Evolutionary conservation across 371 early-diverging fungal genomes (phyloP).

Genomic region (Haplosporangium sp.): DNA sequence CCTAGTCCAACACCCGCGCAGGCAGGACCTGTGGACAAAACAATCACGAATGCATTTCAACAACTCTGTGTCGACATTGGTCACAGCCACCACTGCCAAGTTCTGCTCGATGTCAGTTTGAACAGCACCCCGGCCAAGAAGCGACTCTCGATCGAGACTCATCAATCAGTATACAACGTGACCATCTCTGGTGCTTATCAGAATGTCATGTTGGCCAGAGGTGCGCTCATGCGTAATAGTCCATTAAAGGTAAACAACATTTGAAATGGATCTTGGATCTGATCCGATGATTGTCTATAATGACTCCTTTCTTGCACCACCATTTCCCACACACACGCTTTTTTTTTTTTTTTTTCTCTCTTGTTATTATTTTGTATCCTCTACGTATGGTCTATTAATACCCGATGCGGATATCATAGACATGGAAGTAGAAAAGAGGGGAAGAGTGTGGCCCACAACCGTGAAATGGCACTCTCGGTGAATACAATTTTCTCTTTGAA

Average conservation of each 20-base stretch:
- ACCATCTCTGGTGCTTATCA: constrained; percentile 55
- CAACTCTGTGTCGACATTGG: constrained; percentile 38
- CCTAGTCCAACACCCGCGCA: constrained; percentile 46
- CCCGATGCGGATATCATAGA: too few relatives aligned
- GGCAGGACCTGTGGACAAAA: constrained; percentile 43
- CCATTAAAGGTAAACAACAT: constrained; percentile 42
- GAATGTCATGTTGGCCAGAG: constrained; percentile 51
- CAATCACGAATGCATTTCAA: constrained; percentile 32
- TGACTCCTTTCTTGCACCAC: too few relatives aligned
- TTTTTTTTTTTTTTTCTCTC: too few relatives aligned
- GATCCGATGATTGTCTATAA: too few relatives aligned
- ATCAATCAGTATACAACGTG: constrained; percentile 54
- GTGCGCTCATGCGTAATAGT: constrained; percentile 48
- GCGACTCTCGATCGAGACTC: constrained; percentile 51
- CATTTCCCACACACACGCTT: too few relatives aligned
- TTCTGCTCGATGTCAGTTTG: constrained; percentile 40
- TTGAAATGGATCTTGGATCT: neutral
- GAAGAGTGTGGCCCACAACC: too few relatives aligned
- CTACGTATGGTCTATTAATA: too few relatives aligned
- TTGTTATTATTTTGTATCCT: too few relatives aligned
- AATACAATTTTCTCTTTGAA: too few relatives aligned
- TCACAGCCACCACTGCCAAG: constrained; percentile 42
- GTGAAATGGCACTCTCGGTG: too few relatives aligned
- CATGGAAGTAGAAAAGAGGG: too few relatives aligned
- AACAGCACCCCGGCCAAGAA: constrained; percentile 46